These are phyloP conservation scores for Trichosporon sp. DNA, from an alignment of 1,284 basidiomycete genomes.

Conservation along the genomic window DNA sequence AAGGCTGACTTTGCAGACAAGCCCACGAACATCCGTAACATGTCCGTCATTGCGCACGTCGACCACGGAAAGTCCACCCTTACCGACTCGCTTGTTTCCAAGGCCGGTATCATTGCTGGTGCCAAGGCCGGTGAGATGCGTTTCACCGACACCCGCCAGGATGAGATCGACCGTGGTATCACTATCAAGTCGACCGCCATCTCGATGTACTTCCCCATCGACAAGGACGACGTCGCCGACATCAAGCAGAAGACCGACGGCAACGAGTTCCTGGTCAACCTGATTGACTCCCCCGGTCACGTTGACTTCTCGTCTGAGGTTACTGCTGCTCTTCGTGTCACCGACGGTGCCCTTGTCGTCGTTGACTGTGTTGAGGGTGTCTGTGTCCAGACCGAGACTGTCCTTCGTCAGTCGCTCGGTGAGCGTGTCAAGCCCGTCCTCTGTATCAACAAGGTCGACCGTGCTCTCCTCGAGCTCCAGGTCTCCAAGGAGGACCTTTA, in stretches of 20 bases:
- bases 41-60: conserved; percentile 98
- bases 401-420: conserved; percentile 91
- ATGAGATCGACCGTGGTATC: conserved; percentile 99
- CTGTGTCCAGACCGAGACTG: conserved; percentile 99
- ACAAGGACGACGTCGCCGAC: conserved; percentile 76
- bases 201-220: conserved; percentile 98
- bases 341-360: conserved; percentile 96
- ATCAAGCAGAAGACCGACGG: conserved; percentile 94
- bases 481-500: conserved; percentile 95
- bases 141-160: conserved; percentile 91
- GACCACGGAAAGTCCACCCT: conserved; percentile 99
- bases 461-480: conserved; percentile 97
- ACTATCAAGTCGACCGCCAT: conserved; percentile 99
- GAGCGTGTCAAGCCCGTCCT: conserved; percentile 99
- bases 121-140: conserved; percentile 96
- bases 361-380: conserved; percentile 99
- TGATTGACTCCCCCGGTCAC: conserved; percentile 99
- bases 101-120: conserved; percentile 97
- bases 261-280: conserved; percentile 97
- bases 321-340: conserved; percentile 98
- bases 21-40: conserved; percentile 64
- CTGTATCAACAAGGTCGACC: conserved; percentile 99
- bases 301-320: conserved; percentile 99
- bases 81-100: conserved; percentile 97
- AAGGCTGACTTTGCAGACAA: conserved; percentile 23